phyloP scores from a whole-genome alignment of 202 grass and related monocot genomes.

The Panicum hallii region DNA sequence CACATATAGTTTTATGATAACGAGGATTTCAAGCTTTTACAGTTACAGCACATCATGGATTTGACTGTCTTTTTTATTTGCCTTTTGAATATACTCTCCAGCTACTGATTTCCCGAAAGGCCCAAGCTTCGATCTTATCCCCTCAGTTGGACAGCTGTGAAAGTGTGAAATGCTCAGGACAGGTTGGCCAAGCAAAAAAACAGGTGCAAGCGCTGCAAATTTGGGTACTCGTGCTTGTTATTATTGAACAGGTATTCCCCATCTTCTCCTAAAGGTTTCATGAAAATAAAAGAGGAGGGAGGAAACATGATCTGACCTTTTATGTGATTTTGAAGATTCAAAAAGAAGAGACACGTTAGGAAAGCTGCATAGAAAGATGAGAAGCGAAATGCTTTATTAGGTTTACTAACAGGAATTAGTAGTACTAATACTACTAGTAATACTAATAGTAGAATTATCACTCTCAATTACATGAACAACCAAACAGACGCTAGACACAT shows the following conservation, averaged over 20 bases:
- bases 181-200: slow-evolving; percentile 21
- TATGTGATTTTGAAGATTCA: slow-evolving; percentile 13
- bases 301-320: not conserved
- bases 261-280: not conserved
- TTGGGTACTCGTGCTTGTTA: slow-evolving; percentile 16
- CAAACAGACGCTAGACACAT: too few species aligned
- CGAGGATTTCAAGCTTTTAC: slow-evolving; percentile 53
- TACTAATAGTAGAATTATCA: not conserved
- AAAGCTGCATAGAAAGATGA: slow-evolving; percentile 27
- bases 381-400: slow-evolving; percentile 22
- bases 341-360: slow-evolving; percentile 8
- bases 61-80: slow-evolving; percentile 54
- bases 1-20: slow-evolving; percentile 47
- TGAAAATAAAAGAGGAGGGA: not conserved
- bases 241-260: not conserved
- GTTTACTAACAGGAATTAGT: not conserved
- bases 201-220: slow-evolving; percentile 20
- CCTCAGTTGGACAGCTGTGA: slow-evolving; percentile 36
- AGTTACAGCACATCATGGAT: slow-evolving; percentile 37
- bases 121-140: slow-evolving; percentile 19
- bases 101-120: slow-evolving; percentile 27
- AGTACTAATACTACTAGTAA: not conserved
- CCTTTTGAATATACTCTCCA: slow-evolving; percentile 31
- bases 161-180: slow-evolving; percentile 21
- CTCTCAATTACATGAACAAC: not conserved